Conservation (phyloP, 495 filamentous ascomycete genomes). For the Hyaloscypha bicolor region DNA sequence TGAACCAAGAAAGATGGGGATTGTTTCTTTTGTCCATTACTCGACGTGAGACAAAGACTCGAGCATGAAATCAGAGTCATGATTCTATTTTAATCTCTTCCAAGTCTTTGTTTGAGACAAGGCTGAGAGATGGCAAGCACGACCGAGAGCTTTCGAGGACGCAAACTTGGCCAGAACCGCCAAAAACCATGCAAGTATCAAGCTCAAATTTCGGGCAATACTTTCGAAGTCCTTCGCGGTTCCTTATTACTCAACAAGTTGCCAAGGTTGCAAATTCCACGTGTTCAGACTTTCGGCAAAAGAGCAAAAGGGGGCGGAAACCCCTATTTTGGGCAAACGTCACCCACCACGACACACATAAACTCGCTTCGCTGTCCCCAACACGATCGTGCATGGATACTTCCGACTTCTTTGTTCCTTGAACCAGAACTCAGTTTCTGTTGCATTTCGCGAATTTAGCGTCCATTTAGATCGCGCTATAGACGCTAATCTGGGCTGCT, state of each 20-base stretch:
- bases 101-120: background rate
- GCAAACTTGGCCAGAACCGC: background rate
- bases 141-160: background rate
- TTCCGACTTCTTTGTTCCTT: background rate
- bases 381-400: background rate
- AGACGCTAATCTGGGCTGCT: conserved; percentile 3
- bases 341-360: background rate
- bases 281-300: background rate
- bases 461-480: background rate
- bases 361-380: background rate
- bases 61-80: background rate
- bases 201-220: background rate
- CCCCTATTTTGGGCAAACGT: background rate
- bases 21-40: background rate
- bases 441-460: conserved; percentile 10
- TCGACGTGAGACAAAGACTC: background rate
- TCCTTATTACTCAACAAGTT: background rate
- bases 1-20: background rate
- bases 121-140: background rate
- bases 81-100: background rate
- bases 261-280: background rate
- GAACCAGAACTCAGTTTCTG: background rate
- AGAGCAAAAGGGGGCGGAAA: background rate
- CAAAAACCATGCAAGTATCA: background rate
- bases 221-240: background rate